phyloP scores from a whole-genome alignment of 2,329 filamentous ascomycete species.

The Neofusicoccum sp. region DNA sequence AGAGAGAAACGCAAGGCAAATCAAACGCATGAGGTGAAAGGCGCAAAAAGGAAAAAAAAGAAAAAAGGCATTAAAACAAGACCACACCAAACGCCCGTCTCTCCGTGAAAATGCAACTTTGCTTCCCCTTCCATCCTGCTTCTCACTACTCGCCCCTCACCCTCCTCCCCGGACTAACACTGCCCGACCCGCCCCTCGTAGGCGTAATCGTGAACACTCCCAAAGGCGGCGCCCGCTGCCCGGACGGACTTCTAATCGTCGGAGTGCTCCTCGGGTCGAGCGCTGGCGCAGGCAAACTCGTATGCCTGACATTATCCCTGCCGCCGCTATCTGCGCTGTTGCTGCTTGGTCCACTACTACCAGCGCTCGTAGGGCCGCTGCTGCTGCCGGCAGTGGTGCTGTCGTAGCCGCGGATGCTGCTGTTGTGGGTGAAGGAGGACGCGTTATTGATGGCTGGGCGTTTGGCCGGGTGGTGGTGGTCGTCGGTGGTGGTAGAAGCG shows the following conservation, averaged over 20 bases:
- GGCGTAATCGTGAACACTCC: slow-evolving; percentile 12
- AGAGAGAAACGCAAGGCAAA: neutral
- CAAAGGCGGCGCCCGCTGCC: slow-evolving; percentile 3
- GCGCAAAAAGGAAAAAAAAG: neutral
- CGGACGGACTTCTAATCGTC: neutral
- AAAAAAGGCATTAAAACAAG: too few relatives aligned
- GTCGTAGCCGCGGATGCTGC: neutral
- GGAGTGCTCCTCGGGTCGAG: neutral
- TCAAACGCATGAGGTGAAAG: neutral
- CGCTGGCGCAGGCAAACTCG: neutral
- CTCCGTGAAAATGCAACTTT: neutral
- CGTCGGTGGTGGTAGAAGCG: neutral
- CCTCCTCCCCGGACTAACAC: slow-evolving; percentile 8
- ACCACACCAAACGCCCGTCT: neutral
- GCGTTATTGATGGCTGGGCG: neutral
- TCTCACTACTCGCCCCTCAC: neutral
- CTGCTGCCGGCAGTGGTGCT: neutral
- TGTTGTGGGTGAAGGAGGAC: neutral
- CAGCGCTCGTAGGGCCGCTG: neutral
- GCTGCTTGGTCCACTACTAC: neutral
- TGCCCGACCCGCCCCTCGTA: neutral
- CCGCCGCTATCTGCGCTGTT: neutral
- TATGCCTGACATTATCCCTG: neutral
- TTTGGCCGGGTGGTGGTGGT: neutral
- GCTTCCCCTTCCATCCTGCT: neutral